A percentile compares a stretch with the other conserved stretches of the same genome.
These are phyloP conservation scores for Tulasnella sp. DNA, from an alignment of 768 basidiomycete genomes.

Conservation along the genomic window DNA sequence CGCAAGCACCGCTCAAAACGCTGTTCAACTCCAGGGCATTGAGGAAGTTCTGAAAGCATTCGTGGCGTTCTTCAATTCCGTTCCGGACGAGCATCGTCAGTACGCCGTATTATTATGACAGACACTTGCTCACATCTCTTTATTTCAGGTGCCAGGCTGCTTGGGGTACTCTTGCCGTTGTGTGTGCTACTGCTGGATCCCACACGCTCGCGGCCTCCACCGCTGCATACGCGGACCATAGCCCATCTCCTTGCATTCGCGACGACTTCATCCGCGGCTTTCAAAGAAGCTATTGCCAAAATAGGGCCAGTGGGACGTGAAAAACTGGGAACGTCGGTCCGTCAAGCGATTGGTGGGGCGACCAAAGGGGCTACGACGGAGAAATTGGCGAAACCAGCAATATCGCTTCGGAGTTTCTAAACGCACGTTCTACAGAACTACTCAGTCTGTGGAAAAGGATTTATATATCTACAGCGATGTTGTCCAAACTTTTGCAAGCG, in stretches of 20 bases:
- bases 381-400: constrained; percentile 53
- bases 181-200: constrained; percentile 58
- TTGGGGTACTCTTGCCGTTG: constrained; percentile 66
- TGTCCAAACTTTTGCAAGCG: too few relatives aligned
- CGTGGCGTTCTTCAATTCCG: constrained; percentile 44
- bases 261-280: constrained; percentile 53
- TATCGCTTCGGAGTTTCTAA: constrained; percentile 37
- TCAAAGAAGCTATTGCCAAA: constrained; percentile 71
- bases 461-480: too few relatives aligned
- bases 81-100: constrained; percentile 54
- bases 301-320: constrained; percentile 48
- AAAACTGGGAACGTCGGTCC: constrained; percentile 62
- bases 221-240: constrained; percentile 47
- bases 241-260: constrained; percentile 63
- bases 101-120: constrained; percentile 4
- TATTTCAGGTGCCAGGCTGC: constrained; percentile 47
- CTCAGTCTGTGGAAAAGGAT: too few relatives aligned
- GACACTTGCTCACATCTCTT: background rate
- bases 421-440: background rate
- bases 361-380: constrained; percentile 23
- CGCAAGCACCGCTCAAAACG: constrained; percentile 26
- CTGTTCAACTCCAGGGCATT: constrained; percentile 48
- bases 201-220: constrained; percentile 30
- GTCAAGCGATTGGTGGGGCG: constrained; percentile 54
- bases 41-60: constrained; percentile 80